Evolutionary conservation across 306 rosid genomes (phyloP), one percentile per base, ranked within the genome.

Genomic region (Ormosia semicastrata): DNA sequence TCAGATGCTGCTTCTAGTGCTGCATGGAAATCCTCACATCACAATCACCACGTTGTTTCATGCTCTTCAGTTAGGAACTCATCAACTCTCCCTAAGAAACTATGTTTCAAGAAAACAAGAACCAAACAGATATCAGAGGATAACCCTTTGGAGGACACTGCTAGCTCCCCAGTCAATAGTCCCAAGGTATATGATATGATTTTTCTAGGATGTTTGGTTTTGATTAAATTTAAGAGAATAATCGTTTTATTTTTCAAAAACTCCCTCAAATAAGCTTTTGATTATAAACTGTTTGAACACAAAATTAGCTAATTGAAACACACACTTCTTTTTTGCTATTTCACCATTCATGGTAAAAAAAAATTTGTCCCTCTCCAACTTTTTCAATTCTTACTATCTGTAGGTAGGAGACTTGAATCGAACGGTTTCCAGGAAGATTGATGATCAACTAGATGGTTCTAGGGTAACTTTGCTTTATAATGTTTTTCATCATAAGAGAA

Each of bases 1-100:
- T 95, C 99, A 7, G 98, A 95, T 82, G 99, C 99, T 72, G 90
- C 97, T 88, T 93, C 98, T 75, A 85, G 71, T 77, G 92, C 94
- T 60, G 94, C 95, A 78, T 88, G 92, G 86, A 89, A 90, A 76
- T 68, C 54, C 36, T 81, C 92, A 39, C 83, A 81, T 49, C 34
- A 59, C 44, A 53, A 49, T 67, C 82, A 78, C 14, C 34, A 2
- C 52, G 11, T 43, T 80, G 36, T 13, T 24, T 73, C 84, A 7
- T 37, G 15, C 56, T 64, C 73, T 50, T 39, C 84, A 13, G 9
- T 24, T 75, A 53, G 40, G 43, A 64, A 69, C 40, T 49, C 81
- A 43, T 32, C 78, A 32, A 73, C 52, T 10, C 43, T 76, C 46
- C 89, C 88, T 0, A 83, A 32, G 39, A 92, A 84, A 57, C 77